Conservation (phyloP, 805 yeast species). For the Tetrapisispora fleetii region DNA sequence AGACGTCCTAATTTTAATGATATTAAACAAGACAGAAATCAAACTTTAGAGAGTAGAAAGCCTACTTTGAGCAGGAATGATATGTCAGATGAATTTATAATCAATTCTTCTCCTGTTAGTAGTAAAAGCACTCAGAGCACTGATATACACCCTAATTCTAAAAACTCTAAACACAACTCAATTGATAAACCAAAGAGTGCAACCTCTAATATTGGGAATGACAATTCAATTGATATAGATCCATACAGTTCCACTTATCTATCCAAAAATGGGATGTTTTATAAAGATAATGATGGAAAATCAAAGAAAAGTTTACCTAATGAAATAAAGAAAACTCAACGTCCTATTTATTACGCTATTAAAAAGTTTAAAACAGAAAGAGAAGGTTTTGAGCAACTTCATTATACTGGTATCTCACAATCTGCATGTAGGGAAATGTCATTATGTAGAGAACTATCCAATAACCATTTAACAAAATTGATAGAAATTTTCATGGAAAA, state of each 20-base stretch:
- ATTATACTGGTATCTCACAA: constrained; percentile 92
- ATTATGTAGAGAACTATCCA: constrained; percentile 74
- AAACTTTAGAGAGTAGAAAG: not conserved
- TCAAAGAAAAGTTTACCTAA: not conserved
- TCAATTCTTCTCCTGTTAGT: not conserved
- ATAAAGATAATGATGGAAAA: not conserved
- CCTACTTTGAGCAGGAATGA: not conserved
- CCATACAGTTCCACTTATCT: not conserved
- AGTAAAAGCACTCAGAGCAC: not conserved
- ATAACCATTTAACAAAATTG: constrained; percentile 69
- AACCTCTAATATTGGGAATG: not conserved
- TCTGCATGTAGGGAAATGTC: constrained; percentile 96
- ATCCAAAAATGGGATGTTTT: not conserved
- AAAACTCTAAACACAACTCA: not conserved
- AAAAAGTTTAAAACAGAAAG: constrained; percentile 92
- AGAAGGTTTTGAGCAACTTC: constrained; percentile 72
- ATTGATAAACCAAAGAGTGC: not conserved
- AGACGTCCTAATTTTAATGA: constrained; percentile 18
- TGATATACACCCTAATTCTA: not conserved
- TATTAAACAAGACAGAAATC: not conserved
- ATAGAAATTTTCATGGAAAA: constrained; percentile 79
- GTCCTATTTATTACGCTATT: constrained; percentile 56
- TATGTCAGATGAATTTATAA: not conserved
- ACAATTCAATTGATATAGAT: not conserved
- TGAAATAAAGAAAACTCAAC: constrained; percentile 4